Conservation (phyloP, 2,329 filamentous ascomycete genomes). For the Fusarium illudens region DNA sequence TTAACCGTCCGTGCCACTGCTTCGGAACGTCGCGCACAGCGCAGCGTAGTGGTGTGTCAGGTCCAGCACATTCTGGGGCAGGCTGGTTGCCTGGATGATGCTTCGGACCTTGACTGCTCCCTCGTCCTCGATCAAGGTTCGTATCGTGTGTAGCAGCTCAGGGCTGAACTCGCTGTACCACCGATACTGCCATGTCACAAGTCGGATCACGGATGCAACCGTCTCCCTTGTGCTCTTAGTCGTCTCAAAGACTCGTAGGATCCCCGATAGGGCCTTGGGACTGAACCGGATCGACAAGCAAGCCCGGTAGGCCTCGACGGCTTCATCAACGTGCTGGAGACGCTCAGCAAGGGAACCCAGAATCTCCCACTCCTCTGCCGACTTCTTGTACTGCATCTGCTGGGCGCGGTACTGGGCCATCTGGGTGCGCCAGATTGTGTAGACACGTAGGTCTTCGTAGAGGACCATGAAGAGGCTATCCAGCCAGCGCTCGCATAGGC, state of each 20-base stretch:
- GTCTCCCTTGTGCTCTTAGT: conserved; percentile 81
- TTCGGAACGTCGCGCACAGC: conserved; percentile 92
- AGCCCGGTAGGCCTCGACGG: conserved; percentile 89
- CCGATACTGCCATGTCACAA: conserved; percentile 97
- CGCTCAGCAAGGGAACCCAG: conserved; percentile 91
- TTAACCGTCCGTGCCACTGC: conserved; percentile 87
- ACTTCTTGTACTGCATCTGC: conserved; percentile 95
- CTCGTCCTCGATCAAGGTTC: conserved; percentile 95
- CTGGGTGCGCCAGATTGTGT: conserved; percentile 99
- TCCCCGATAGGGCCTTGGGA: conserved; percentile 87
- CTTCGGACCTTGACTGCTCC: conserved; percentile 96
- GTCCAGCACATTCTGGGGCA: conserved; percentile 92
- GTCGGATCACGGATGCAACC: conserved; percentile 83
- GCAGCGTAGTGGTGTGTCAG: conserved; percentile 96
- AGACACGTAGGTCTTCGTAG: conserved; percentile 96
- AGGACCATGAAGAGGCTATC: conserved; percentile 99
- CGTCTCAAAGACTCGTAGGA: conserved; percentile 81
- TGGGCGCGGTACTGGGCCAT: conserved; percentile 96
- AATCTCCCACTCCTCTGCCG: conserved; percentile 97
- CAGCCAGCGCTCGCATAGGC: conserved; percentile 95
- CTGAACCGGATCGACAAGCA: conserved; percentile 91
- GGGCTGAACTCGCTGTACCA: conserved; percentile 99
- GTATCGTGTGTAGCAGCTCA: conserved; percentile 84
- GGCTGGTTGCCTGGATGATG: conserved; percentile 93
- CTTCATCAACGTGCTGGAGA: conserved; percentile 90